Conservation (phyloP, 2,329 filamentous ascomycete genomes). For the Diaporthe humulicola region DNA sequence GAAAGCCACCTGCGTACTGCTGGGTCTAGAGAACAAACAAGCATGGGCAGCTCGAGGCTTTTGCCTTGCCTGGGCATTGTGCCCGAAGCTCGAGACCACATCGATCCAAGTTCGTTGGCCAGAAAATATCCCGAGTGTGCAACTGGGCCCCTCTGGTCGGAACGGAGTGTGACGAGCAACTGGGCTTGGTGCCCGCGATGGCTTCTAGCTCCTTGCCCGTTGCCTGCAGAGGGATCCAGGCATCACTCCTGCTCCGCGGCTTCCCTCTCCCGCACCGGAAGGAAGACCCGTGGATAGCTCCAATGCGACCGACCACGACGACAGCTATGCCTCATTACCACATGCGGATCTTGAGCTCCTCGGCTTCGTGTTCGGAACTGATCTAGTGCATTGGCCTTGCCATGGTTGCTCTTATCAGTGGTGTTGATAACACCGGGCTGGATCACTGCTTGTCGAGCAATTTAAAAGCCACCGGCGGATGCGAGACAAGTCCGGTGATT, state of each 20-base stretch:
- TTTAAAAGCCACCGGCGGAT: neutral
- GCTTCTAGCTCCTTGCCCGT: neutral
- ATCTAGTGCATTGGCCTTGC: neutral
- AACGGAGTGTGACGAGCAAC: neutral
- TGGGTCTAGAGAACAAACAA: neutral
- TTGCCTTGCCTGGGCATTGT: slow-evolving; percentile 4
- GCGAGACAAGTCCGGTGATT: slow-evolving; percentile 1
- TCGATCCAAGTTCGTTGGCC: neutral
- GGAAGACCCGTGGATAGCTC: neutral
- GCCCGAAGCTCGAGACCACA: slow-evolving; percentile 7
- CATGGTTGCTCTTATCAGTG: neutral
- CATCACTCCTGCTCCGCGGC: neutral
- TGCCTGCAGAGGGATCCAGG: neutral
- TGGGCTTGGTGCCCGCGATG: neutral
- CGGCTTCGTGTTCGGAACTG: neutral
- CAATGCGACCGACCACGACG: neutral
- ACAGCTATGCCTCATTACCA: neutral
- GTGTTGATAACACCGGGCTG: too few species aligned
- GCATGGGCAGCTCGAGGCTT: neutral
- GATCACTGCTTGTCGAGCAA: neutral
- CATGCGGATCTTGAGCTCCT: neutral
- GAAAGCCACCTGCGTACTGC: neutral
- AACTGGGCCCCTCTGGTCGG: neutral
- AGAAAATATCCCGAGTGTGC: neutral
- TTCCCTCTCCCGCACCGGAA: neutral